phyloP scores from a whole-genome alignment of 345 rosid species.

The Hypericum androsaemum region DNA sequence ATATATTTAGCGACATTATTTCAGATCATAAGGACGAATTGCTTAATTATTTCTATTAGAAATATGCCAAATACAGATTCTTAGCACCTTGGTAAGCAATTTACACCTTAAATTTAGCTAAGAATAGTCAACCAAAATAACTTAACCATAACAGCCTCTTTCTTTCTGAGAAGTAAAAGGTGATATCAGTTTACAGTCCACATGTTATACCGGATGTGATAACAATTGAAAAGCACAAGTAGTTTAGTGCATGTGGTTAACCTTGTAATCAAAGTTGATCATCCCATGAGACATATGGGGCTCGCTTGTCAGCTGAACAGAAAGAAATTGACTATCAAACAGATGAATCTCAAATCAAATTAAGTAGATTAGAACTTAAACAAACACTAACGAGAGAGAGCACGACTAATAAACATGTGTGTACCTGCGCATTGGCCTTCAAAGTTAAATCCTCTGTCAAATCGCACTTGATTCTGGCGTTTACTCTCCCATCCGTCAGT shows the following conservation, averaged over 20 bases:
- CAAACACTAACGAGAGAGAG: constrained; percentile 4
- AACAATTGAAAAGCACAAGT: background rate
- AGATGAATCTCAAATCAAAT: background rate
- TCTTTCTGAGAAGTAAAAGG: no score
- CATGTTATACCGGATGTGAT: no score
- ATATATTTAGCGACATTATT: no score
- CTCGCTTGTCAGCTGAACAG: constrained; percentile 61
- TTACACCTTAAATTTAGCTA: no score
- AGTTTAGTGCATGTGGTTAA: constrained; percentile 12
- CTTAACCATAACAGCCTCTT: no score
- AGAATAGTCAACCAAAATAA: no score
- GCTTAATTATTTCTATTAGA: no score
- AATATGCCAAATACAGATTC: no score
- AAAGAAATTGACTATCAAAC: constrained; percentile 7
- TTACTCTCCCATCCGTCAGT: constrained; percentile 80
- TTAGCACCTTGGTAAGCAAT: no score
- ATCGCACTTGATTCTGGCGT: constrained; percentile 84
- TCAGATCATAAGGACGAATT: no score
- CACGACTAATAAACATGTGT: background rate
- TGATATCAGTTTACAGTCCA: no score
- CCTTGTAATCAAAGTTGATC: constrained; percentile 92
- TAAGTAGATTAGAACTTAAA: background rate
- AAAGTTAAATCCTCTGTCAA: constrained; percentile 58
- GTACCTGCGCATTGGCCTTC: constrained; percentile 87
- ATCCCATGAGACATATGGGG: constrained; percentile 81